These are phyloP conservation scores for Lobosporangium transversale DNA, from an alignment of 192 early-diverging fungal genomes.

Conservation along the genomic window DNA sequence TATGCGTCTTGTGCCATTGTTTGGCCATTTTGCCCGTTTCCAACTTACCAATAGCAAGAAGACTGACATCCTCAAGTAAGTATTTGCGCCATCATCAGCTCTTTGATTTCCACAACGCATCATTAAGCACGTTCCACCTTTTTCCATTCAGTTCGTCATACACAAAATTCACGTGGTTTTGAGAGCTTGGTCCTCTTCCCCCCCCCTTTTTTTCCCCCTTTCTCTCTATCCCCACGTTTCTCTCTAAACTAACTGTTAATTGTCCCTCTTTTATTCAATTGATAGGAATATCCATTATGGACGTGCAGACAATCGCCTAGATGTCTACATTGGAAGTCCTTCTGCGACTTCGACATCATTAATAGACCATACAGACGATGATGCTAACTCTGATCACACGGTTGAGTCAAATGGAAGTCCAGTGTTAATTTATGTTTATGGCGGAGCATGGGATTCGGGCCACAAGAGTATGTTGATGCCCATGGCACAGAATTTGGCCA, in stretches of 20 bases:
- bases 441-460: conserved; percentile 51
- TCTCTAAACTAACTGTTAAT: too few species aligned
- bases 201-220: too few species aligned
- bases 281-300: conserved; percentile 44
- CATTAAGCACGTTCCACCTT: too few species aligned
- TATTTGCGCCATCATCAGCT: not conserved
- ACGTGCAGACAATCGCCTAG: conserved; percentile 32
- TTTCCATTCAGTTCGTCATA: too few species aligned
- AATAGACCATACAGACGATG: conserved; percentile 19
- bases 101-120: not conserved
- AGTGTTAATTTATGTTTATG: conserved; percentile 49
- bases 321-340: conserved; percentile 36
- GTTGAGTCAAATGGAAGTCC: conserved; percentile 50
- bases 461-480: conserved; percentile 57
- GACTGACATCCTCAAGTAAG: conserved; percentile 52
- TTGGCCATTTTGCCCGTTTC: conserved; percentile 52
- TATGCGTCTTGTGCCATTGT: conserved; percentile 45
- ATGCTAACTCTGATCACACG: conserved; percentile 42
- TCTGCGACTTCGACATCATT: not conserved
- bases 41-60: conserved; percentile 52
- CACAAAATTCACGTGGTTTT: too few species aligned
- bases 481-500: conserved; percentile 57
- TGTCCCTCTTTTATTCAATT: too few species aligned
- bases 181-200: too few species aligned
- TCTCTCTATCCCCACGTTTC: too few species aligned